These are phyloP conservation scores for Talaromyces wortmannii DNA, from an alignment of 495 filamentous ascomycete species.

Conservation along the genomic window DNA sequence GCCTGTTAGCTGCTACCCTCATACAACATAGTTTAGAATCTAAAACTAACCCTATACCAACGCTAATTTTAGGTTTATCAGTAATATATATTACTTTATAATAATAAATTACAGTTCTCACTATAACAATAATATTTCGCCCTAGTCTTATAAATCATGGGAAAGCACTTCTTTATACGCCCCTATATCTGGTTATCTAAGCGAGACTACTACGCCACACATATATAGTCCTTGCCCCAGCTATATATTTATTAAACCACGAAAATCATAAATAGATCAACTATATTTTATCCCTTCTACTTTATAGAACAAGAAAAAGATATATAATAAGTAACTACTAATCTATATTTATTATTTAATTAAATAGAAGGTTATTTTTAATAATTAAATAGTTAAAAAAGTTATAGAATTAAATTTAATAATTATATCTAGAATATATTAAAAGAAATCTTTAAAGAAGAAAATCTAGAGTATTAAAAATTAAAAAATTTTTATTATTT, in stretches of 20 bases:
- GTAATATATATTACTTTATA: too few relatives aligned
- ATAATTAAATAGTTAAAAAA: slow-evolving; percentile 20
- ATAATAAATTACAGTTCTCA: neutral
- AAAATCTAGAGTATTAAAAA: slow-evolving; percentile 9
- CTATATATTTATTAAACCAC: neutral
- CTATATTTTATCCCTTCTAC: neutral
- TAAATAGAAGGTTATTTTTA: slow-evolving; percentile 25
- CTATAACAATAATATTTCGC: neutral
- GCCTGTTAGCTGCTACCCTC: too few relatives aligned
- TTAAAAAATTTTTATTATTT: slow-evolving; percentile 6
- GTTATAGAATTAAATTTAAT: slow-evolving; percentile 24
- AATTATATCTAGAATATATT: slow-evolving; percentile 16
- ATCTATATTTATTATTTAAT: slow-evolving; percentile 28
- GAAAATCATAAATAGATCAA: neutral
- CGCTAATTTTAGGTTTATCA: too few relatives aligned
- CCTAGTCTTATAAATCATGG: neutral
- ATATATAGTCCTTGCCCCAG: neutral
- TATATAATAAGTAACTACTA: slow-evolving; percentile 23
- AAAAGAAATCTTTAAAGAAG: slow-evolving; percentile 8
- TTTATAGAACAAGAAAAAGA: slow-evolving; percentile 11
- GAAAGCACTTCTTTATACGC: neutral
- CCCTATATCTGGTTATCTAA: neutral
- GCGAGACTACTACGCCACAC: neutral
- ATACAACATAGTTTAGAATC: too few relatives aligned
- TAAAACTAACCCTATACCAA: too few relatives aligned